phyloP scores from a whole-genome alignment of 148 eudicot species.

The Tetragonia tetragonoides region DNA sequence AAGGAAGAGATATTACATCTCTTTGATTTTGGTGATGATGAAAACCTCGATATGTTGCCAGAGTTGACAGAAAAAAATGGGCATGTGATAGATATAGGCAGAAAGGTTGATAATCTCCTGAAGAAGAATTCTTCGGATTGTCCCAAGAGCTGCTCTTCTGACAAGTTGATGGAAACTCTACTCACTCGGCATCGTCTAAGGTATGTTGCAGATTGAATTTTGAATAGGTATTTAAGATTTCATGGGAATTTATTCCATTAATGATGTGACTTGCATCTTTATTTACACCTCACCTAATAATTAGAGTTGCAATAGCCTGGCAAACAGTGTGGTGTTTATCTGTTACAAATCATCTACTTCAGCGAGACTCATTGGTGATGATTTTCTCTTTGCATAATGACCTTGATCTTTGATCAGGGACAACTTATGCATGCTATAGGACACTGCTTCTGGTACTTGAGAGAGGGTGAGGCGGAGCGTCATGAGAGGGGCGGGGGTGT shows the following conservation, averaged over 20 bases:
- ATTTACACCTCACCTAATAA: background rate
- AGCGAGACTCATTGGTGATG: background rate
- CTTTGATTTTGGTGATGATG: slow-evolving; percentile 89
- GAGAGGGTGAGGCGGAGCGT: background rate
- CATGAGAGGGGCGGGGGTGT: background rate
- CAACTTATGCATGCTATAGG: background rate
- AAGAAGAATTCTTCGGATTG: slow-evolving; percentile 46
- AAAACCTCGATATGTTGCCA: slow-evolving; percentile 41
- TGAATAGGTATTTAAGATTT: background rate
- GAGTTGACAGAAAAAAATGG: slow-evolving; percentile 41
- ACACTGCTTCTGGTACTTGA: background rate
- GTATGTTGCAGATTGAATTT: slow-evolving; percentile 32
- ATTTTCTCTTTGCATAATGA: background rate
- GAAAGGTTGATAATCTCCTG: slow-evolving; percentile 32
- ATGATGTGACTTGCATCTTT: background rate
- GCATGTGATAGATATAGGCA: slow-evolving; percentile 27
- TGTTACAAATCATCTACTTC: background rate
- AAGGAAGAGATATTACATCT: slow-evolving; percentile 95
- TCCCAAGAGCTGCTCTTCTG: slow-evolving; percentile 57
- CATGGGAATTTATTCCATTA: background rate
- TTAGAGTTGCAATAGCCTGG: background rate
- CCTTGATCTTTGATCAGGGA: background rate
- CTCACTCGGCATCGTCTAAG: slow-evolving; percentile 70
- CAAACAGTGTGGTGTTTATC: background rate
- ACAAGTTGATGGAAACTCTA: slow-evolving; percentile 71